Evolutionary conservation across 768 basidiomycete species (phyloP), one percentile per base, ranked within the genome.

Genomic region (Pholiota microspora): DNA sequence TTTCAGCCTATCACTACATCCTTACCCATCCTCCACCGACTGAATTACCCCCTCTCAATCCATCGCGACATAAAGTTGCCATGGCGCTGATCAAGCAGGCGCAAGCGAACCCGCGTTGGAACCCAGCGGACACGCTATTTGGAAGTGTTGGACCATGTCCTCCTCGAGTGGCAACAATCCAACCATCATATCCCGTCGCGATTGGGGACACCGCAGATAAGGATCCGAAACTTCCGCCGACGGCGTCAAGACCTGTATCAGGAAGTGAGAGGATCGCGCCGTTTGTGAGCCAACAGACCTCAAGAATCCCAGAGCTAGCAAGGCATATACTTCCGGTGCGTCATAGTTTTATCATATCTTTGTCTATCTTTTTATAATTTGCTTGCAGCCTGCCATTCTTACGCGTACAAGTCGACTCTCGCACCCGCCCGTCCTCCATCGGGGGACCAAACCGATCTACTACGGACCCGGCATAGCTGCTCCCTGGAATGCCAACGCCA

Each of bases 1-100:
- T 88, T 38, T 72, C 75, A 10, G 89, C 86, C 4, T 91, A 89
- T 63, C 90, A 89, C 58, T 85, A 91, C 59, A 85, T 90, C 56
- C 77, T 90, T 47, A 89, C 85, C 0, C 83, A 90, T 59, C 85
- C 86, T 0, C 80, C 85, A 0, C 72, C 82, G 0, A 65, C 77
- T 0, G 70, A 73, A 49, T 71, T 76, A 0, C 73, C 73, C 4
- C 66, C 79, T 8, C 70, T 82, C 2, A 88, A 82, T 50, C 83
- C 84, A 27, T 71, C 82, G 4, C 80, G 86, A 40, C 89, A 92
- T 70, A 84, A 83, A 63, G 84, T 91, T n/a, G 84, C 87, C 3
- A 83, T 91, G 79, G 77, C 85, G 0, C 71, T 92, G 7, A 76
- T 91, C 31, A 66, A 75, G 0, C 80, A 85, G 49, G 72, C 80